phyloP scores from a whole-genome alignment of 768 basidiomycete species.

The Tubosaeta sp. region DNA sequence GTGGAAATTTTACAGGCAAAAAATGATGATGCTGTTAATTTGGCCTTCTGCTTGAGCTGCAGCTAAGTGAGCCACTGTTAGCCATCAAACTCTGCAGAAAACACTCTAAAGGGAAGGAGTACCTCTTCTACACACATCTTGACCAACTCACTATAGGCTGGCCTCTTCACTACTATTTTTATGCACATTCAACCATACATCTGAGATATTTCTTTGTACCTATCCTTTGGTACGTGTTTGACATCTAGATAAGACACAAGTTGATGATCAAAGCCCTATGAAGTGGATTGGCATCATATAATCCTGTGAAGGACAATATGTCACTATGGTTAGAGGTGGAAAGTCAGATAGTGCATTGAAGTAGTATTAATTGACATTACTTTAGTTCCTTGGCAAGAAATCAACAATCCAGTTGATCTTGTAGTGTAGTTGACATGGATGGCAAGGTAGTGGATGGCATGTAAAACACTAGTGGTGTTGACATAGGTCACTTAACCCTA shows the following conservation, averaged over 20 bases:
- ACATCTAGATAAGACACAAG: conserved; percentile 84
- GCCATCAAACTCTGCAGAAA: no score
- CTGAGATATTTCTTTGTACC: conserved; percentile 71
- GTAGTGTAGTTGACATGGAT: conserved; percentile 98
- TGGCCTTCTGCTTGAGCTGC: no score
- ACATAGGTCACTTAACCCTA: no score
- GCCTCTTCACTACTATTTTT: conserved; percentile 82
- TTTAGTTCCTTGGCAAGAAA: conserved; percentile 74
- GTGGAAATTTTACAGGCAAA: no score
- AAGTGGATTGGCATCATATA: conserved; percentile 74
- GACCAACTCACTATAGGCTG: conserved; percentile 28
- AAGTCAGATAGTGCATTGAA: background rate
- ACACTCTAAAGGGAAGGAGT: conserved; percentile 14
- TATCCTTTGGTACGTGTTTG: conserved; percentile 59
- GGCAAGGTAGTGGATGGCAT: conserved; percentile 91
- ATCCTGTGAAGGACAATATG: conserved; percentile 65
- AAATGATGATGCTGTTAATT: no score
- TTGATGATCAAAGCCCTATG: conserved; percentile 75
- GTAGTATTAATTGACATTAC: background rate
- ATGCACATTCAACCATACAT: conserved; percentile 85
- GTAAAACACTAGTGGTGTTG: conserved; percentile 4
- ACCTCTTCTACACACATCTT: background rate
- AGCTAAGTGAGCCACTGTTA: no score
- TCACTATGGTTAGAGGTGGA: conserved; percentile 63
- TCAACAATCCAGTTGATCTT: conserved; percentile 85